phyloP scores from a whole-genome alignment of 257 asterid genomes.

The Parsonsia alboflavescens region DNA sequence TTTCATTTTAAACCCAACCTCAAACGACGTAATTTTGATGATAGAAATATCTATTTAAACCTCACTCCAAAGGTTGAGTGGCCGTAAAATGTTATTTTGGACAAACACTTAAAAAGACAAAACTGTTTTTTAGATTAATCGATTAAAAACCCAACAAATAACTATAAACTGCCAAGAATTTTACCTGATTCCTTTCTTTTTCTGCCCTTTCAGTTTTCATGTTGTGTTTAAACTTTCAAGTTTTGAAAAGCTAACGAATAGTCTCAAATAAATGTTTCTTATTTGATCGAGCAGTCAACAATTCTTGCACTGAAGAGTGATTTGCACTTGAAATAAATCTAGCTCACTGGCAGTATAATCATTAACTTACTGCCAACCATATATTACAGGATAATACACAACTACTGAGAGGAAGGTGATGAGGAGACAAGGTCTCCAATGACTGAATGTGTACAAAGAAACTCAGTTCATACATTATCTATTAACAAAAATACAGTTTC shows the following conservation, averaged over 20 bases:
- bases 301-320: not conserved
- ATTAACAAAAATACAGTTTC: slow-evolving; percentile 17
- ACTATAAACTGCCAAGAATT: too few species aligned
- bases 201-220: not conserved
- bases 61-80: too few species aligned
- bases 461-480: not conserved
- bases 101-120: too few species aligned
- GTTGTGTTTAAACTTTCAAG: too few species aligned
- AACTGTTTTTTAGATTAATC: too few species aligned
- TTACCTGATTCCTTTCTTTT: too few species aligned
- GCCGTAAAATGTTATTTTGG: too few species aligned
- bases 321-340: not conserved
- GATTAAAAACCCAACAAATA: too few species aligned
- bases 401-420: too few species aligned
- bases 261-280: not conserved
- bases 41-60: too few species aligned
- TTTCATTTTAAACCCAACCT: too few species aligned
- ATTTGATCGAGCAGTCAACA: not conserved
- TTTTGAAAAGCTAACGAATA: not conserved
- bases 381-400: slow-evolving; percentile 6
- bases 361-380: not conserved
- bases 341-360: not conserved
- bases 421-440: not conserved
- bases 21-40: too few species aligned
- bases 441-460: slow-evolving; percentile 1